A percentile compares a stretch with the other conserved stretches of the same genome.
Conservation (phyloP, 768 basidiomycete species). For the Coprinopsis sp. region DNA sequence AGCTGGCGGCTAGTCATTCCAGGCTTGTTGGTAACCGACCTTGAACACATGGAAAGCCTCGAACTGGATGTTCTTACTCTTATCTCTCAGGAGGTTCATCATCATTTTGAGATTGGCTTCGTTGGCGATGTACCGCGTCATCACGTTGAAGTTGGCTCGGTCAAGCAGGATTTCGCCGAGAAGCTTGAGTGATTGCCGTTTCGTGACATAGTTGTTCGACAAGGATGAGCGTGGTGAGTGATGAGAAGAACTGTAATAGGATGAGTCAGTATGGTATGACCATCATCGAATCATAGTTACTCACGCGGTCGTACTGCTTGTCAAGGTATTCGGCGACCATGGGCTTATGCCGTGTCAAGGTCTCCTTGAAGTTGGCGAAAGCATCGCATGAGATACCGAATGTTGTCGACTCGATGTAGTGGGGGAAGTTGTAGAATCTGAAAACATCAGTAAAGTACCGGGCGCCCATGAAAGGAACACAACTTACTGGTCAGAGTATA, state of each 20-base stretch:
- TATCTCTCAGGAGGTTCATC: conserved; percentile 98
- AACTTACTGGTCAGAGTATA: conserved; percentile 91
- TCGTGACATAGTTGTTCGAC: conserved; percentile 99
- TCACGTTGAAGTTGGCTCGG: conserved; percentile 95
- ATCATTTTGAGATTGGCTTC: conserved; percentile 99
- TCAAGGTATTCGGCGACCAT: conserved; percentile 98
- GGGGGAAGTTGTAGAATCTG: conserved; percentile 95
- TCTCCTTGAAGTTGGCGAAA: conserved; percentile 96
- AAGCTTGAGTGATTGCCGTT: conserved; percentile 96
- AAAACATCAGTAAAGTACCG: background rate
- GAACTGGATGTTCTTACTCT: conserved; percentile 99
- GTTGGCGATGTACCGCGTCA: conserved; percentile 95
- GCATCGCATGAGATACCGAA: conserved; percentile 99
- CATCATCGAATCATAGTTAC: conserved; percentile 21
- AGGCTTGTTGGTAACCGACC: conserved; percentile 40
- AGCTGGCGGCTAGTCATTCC: background rate
- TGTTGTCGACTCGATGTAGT: conserved; percentile 95
- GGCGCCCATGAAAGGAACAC: conserved; percentile 7
- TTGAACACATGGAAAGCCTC: conserved; percentile 99
- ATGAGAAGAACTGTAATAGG: conserved; percentile 79
- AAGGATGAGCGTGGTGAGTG: conserved; percentile 88
- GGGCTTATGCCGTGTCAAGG: conserved; percentile 91
- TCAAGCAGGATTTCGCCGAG: conserved; percentile 97
- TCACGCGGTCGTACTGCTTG: conserved; percentile 91
- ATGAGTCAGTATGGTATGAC: conserved; percentile 7